Conservation (phyloP, 352 stramenopile species). For the Phytophthora foliorum region DNA sequence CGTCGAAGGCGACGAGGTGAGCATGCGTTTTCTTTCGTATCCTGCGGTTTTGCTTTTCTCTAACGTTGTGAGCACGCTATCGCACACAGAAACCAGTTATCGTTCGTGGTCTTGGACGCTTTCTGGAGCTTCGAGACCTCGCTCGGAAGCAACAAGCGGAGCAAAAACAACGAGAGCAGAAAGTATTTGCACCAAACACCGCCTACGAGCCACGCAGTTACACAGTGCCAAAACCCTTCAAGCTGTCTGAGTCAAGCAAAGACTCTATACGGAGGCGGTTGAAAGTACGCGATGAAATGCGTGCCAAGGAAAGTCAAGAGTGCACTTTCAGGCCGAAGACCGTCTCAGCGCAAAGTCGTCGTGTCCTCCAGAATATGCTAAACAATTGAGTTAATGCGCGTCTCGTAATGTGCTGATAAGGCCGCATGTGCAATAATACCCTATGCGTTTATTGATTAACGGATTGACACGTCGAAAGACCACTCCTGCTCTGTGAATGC, state of each 20-base stretch:
- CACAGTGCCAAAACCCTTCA: constrained; percentile 82
- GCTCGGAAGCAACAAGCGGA: constrained; percentile 77
- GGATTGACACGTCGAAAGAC: constrained; percentile 51
- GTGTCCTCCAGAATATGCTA: constrained; percentile 62
- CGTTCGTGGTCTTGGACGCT: constrained; percentile 79
- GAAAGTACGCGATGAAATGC: constrained; percentile 58
- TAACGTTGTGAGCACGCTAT: not conserved
- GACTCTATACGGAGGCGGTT: constrained; percentile 55
- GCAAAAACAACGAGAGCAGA: constrained; percentile 68
- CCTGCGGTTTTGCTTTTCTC: not conserved
- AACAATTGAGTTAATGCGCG: constrained; percentile 30
- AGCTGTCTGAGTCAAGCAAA: constrained; percentile 70
- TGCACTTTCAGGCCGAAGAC: constrained; percentile 72
- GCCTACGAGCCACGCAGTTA: constrained; percentile 78
- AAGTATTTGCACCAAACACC: constrained; percentile 64
- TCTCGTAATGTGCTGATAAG: not conserved
- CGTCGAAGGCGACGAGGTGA: constrained; percentile 21
- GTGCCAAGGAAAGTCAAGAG: constrained; percentile 58
- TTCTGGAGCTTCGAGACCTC: constrained; percentile 79
- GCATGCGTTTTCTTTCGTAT: not conserved
- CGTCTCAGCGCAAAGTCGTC: constrained; percentile 61
- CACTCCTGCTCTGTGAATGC: constrained; percentile 47
- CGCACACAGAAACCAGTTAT: constrained; percentile 60
- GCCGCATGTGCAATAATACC: no score
- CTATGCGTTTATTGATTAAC: constrained; percentile 20